Base-by-base conservation (phyloP, 805 yeast species). In the Spathaspora gorwiae region DNA sequence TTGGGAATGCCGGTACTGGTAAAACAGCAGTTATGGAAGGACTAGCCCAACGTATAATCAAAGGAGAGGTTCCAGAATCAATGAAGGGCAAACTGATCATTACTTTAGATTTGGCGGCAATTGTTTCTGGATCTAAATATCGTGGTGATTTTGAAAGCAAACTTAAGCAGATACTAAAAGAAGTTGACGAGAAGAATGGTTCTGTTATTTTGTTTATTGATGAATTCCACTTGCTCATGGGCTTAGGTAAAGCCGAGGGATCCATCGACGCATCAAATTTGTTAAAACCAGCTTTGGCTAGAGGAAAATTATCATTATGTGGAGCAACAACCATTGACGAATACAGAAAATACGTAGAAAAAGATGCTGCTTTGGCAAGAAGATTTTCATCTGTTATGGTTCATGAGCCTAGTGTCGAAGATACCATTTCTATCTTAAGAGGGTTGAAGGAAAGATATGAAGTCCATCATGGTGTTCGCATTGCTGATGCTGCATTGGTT, bases 1-100 rank as follows among this genome's bases (percentile, higher is more conserved):
- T 94, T 36, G 99, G 99, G 50, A 81, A 87, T 54, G 99, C 99
- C 1, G 99, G 99, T 68, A 95, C 97, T 0, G 99, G 99, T 69
- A 92, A 92, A 64, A 94, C 98, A 0, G 95, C 98, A 6, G 81
- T 94, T 47, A 86, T 94, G 80, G 99, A 94, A 61, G 99, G 98
- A 0, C 72, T 94, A 35, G 98, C 98, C 0, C 98, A 94, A 65
- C 73, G 97, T 56, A 90, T 94, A 41, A 81, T 88, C 7, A 80
- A 85, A 46, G 92, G 92, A 10, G 96, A 90, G 60, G 99, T 92
- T 1, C 98, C 98, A 0, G 98, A 94, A 50, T 80, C 90, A 37
- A 84, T 92, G 84, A 87, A 90, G 60, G 82, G 85, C 45, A 94
- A 94, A 62, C 77, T 82, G 49, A 83, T 92, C 14, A 76, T 92